Base-by-base conservation (phyloP, 768 basidiomycete species). In the Scleroderma citrinum region DNA sequence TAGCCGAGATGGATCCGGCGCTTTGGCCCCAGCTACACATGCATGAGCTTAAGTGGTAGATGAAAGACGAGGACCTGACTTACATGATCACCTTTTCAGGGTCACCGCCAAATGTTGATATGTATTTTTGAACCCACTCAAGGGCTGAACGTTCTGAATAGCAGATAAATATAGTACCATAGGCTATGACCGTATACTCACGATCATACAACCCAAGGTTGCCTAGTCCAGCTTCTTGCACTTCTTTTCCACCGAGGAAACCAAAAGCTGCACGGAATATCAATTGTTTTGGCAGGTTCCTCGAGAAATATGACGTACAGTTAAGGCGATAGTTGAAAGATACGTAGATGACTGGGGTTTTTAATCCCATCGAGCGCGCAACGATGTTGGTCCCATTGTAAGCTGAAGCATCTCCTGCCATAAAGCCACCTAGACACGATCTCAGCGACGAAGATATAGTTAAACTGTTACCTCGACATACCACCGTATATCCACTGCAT, bases 101-200 rank as follows among this genome's bases (percentile, higher is more conserved):
- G 48, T 75, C 62, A 29, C 75, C 75, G 5, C 75, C 73, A 51
- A 74, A 75, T 0, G 62, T 54, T 20, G 51, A 54, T 34, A 75
- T 71, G 52, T 76, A 69, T 50, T 69, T 62, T 38, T 72, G 67
- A 2, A 74, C 66, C 72, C 73, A 76, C 46, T 72, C 57, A 4
- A 76, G 57, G 3, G 70, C 72, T 19, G 66, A 55, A 8, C 65
- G 57, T 40, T 63, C 62, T 73, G 62, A 35, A 12, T 17, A 24
- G 16, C 16, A 10, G 14, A 19, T 48, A 20, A 39, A 11, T 21
- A 20, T 29, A 11, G 17, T 20, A 16, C 20, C 6, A 14, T n/a
- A 5, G 34, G 3, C 29, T 3, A 20, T 7, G 34, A 26, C 13
- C 17, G 36, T 11, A 23, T 10, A 41, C 57, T 38, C 31, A 66